Evolutionary conservation across 305 asterid species (phyloP).

Genomic region (Solanum chacoense): DNA sequence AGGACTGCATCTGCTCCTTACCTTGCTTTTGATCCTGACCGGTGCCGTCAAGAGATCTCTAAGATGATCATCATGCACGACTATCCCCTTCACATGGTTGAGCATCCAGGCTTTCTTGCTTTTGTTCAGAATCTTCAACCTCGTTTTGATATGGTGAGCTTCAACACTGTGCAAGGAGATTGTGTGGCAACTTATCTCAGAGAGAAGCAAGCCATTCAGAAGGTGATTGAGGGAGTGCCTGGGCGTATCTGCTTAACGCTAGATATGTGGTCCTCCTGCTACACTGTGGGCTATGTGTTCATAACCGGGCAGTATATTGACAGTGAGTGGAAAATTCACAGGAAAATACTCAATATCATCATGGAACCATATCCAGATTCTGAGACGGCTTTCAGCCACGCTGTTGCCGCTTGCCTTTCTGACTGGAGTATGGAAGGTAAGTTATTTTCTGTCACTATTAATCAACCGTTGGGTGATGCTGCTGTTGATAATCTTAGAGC

Average conservation of each 20-base stretch:
- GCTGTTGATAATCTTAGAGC: slow-evolving; percentile 62
- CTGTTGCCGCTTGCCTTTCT: slow-evolving; percentile 76
- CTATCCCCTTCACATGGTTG: slow-evolving; percentile 91
- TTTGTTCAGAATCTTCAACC: slow-evolving; percentile 82
- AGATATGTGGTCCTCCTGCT: slow-evolving; percentile 76
- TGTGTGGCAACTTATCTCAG: slow-evolving; percentile 70
- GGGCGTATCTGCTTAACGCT: slow-evolving; percentile 75
- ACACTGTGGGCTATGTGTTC: slow-evolving; percentile 59
- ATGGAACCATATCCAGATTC: slow-evolving; percentile 90
- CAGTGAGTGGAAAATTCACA: slow-evolving; percentile 80
- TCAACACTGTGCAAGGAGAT: slow-evolving; percentile 81
- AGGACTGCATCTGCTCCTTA: slow-evolving; percentile 46
- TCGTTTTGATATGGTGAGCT: slow-evolving; percentile 80
- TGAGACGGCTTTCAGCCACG: slow-evolving; percentile 73
- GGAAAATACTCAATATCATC: slow-evolving; percentile 67
- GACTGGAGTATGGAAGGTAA: slow-evolving; percentile 87
- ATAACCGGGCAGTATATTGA: slow-evolving; percentile 79
- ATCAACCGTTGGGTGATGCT: slow-evolving; percentile 45
- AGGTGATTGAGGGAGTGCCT: slow-evolving; percentile 59
- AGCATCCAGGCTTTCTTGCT: slow-evolving; percentile 80
- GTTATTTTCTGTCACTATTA: slow-evolving; percentile 67
- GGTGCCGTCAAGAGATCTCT: slow-evolving; percentile 74
- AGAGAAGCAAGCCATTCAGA: slow-evolving; percentile 62
- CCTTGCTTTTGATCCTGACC: slow-evolving; percentile 64
- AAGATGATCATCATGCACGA: slow-evolving; percentile 88